phyloP scores from a whole-genome alignment of 768 basidiomycete species.

The Thelephora aurantiotincta region DNA sequence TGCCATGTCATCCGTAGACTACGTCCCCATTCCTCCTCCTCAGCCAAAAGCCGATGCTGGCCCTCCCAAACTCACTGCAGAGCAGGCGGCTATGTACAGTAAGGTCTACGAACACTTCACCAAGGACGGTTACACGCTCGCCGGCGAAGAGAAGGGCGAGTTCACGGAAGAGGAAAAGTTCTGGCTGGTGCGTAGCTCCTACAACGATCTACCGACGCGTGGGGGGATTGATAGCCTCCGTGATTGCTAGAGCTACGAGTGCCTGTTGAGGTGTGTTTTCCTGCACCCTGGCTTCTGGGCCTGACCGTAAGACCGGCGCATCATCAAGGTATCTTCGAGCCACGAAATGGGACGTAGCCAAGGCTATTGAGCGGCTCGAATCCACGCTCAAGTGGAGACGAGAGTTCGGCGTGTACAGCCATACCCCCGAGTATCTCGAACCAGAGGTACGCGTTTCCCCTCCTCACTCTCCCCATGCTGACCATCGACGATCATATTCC shows the following conservation, averaged over 20 bases:
- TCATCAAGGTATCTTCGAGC: conserved; percentile 18
- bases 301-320: neutral
- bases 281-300: neutral
- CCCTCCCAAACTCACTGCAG: conserved; percentile 21
- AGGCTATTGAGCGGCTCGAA: conserved; percentile 17
- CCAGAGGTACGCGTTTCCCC: conserved; percentile 12
- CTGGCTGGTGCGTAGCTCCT: conserved; percentile 44
- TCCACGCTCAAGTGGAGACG: conserved; percentile 21
- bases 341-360: conserved; percentile 16
- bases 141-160: conserved; percentile 26
- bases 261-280: conserved; percentile 40
- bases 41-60: conserved; percentile 7
- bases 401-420: conserved; percentile 17
- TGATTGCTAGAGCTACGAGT: conserved; percentile 40
- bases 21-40: conserved; percentile 9
- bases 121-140: conserved; percentile 32
- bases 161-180: conserved; percentile 59
- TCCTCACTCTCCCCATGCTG: neutral
- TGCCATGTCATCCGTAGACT: conserved; percentile 2
- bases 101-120: conserved; percentile 46
- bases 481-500: neutral
- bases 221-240: neutral
- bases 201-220: neutral
- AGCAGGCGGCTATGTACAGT: conserved; percentile 35
- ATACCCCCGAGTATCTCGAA: conserved; percentile 14